phyloP scores from a whole-genome alignment of 495 filamentous ascomycete species.

The Hypoxylon lenormandii region DNA sequence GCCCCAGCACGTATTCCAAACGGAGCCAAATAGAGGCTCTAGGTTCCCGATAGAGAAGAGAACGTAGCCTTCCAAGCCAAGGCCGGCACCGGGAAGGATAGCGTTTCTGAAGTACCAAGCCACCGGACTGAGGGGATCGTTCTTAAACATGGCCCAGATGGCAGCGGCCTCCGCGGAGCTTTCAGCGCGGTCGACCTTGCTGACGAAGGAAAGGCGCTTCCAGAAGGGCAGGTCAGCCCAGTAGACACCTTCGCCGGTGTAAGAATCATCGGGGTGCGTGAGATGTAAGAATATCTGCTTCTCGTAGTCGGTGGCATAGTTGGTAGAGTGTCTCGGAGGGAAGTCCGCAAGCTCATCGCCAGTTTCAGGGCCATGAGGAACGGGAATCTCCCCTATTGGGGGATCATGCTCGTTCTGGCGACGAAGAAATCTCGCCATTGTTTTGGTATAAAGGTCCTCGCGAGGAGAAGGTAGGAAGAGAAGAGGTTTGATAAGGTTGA shows the following conservation, averaged over 20 bases:
- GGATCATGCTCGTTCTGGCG: slow-evolving; percentile 59
- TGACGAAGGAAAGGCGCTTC: slow-evolving; percentile 77
- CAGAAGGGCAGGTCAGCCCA: slow-evolving; percentile 83
- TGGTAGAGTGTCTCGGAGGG: slow-evolving; percentile 57
- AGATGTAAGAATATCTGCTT: slow-evolving; percentile 77
- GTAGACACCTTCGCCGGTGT: slow-evolving; percentile 81
- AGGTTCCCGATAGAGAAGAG: slow-evolving; percentile 94
- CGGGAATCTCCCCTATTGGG: slow-evolving; percentile 57
- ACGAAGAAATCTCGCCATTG: slow-evolving; percentile 53
- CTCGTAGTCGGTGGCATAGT: slow-evolving; percentile 66
- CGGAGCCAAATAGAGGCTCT: slow-evolving; percentile 75
- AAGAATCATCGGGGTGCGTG: slow-evolving; percentile 84
- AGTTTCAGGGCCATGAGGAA: slow-evolving; percentile 62
- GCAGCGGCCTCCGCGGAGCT: slow-evolving; percentile 69
- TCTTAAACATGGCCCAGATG: slow-evolving; percentile 82
- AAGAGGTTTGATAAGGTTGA: slow-evolving; percentile 6
- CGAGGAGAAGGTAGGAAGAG: slow-evolving; percentile 5
- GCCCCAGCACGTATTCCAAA: slow-evolving; percentile 81
- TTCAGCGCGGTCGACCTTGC: slow-evolving; percentile 73
- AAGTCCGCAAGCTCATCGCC: slow-evolving; percentile 58
- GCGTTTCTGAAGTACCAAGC: slow-evolving; percentile 87
- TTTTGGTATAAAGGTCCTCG: slow-evolving; percentile 19
- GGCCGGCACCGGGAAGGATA: slow-evolving; percentile 86
- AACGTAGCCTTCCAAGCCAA: slow-evolving; percentile 90
- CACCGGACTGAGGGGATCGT: slow-evolving; percentile 81